Evolutionary conservation across 2,329 filamentous ascomycete species (phyloP), one percentile per base, ranked within the genome.

Genomic region (Podosphaera leucotricha): DNA sequence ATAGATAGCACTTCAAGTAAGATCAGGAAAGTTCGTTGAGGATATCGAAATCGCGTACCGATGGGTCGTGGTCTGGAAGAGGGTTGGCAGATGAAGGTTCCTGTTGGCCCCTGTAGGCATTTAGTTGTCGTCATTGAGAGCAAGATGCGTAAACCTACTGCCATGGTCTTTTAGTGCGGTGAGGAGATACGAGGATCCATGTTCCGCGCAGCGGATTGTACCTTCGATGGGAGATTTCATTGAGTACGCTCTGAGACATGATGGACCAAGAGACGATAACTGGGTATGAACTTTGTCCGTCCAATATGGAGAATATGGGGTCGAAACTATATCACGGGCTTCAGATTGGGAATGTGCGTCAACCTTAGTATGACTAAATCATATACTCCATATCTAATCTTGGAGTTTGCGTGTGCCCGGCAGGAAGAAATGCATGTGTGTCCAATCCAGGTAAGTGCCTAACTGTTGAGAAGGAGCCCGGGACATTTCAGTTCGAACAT

Each of bases 161-260:
- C 90, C 90, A 98, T 56, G 90, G 90, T 51, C 90, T 73, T 71
- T 95, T 95, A 44, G 86, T 95, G 45, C 90, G 71, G 62, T 98
- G 90, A 48, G 90, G 90, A 15, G 90, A 95, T 13, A 98, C 90
- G 33, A 98, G 72, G 48, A 98, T 71, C 80, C 86, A 92, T 49
- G 80, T 84, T 48, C 83, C 85, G 51, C 82, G 79, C 49, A 98
- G 69, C 44, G 84, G 82, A 60, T 98, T 98, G 62, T 80, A 95
- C 59, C 90, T 79, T 55, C 90, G 72, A 60, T 98, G 90, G 37
- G 90, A 93, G 56, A 98, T 95, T 61, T 98, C 87, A 66, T 95
- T 77, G 43, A 98, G 75, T 42, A 87, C 75, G 50, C 74, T 69
- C 57, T 80, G 77, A 7, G 74, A 71, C 80, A 85, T 86, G n/a